Conservation (phyloP, 2,329 filamentous ascomycete genomes). For the Trichoderma oligosporum region DNA sequence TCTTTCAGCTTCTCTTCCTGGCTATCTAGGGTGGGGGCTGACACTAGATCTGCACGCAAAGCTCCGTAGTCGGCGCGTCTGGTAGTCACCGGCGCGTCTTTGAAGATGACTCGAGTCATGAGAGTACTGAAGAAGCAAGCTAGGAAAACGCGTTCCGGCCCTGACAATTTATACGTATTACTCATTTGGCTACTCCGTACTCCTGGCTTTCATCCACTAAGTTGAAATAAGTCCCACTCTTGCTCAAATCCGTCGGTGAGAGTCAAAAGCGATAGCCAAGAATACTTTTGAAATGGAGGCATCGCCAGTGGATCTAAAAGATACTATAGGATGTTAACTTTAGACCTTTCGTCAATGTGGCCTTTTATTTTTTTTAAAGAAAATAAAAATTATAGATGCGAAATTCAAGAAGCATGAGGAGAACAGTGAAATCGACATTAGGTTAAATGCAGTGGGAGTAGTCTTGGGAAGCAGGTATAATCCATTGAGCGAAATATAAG, state of each 20-base stretch:
- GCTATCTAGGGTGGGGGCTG: neutral
- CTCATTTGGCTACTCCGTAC: too few relatives aligned
- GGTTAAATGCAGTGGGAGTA: too few relatives aligned
- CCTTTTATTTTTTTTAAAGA: too few relatives aligned
- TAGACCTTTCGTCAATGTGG: too few relatives aligned
- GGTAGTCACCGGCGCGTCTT: neutral
- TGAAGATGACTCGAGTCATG: neutral
- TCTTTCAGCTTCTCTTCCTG: neutral
- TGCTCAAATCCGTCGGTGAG: neutral
- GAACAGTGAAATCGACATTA: too few relatives aligned
- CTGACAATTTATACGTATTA: neutral
- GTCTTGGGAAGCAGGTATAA: too few relatives aligned
- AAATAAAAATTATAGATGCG: too few relatives aligned
- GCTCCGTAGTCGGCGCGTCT: constrained; percentile 3
- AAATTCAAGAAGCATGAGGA: too few relatives aligned
- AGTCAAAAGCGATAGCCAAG: too few relatives aligned
- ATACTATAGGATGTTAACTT: too few relatives aligned
- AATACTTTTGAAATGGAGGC: neutral
- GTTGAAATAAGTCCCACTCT: neutral
- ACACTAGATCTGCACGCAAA: neutral
- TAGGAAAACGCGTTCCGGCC: neutral
- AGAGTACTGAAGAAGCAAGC: neutral
- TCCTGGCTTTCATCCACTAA: neutral
- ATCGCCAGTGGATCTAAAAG: too few relatives aligned
- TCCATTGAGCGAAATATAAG: too few relatives aligned